Conservation (phyloP, 345 rosid species). For the Melaleuca quinquenervia region DNA sequence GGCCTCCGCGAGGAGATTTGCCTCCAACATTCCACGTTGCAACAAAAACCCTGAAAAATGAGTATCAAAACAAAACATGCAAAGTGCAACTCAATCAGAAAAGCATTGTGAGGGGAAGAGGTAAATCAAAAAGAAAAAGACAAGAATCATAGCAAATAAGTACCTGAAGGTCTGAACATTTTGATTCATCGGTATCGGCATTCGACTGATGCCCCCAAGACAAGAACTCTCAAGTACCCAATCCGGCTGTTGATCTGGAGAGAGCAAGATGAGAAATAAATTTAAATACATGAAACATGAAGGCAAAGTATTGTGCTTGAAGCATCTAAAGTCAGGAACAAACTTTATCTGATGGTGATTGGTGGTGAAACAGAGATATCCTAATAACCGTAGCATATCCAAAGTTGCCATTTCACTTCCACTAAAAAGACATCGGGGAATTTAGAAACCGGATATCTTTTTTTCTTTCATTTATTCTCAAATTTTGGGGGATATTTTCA, state of each 20-base stretch:
- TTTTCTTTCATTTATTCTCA: not conserved
- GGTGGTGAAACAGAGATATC: not conserved
- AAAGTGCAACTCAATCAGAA: not conserved
- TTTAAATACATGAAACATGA: not conserved
- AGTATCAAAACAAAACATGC: not conserved
- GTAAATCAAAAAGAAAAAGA: not conserved
- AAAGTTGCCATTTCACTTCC: not conserved
- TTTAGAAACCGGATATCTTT: not conserved
- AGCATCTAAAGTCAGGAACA: not conserved
- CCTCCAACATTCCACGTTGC: slow-evolving; percentile 99
- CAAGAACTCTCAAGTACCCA: slow-evolving; percentile 35
- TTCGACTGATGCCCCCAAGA: slow-evolving; percentile 19
- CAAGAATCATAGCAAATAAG: not conserved
- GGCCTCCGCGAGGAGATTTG: slow-evolving; percentile 53
- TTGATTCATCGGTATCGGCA: slow-evolving; percentile 23
- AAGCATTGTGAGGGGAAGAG: not conserved
- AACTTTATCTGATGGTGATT: not conserved
- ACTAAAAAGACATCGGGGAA: not conserved
- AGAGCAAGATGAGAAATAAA: not conserved
- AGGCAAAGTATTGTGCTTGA: not conserved
- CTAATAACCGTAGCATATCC: not conserved
- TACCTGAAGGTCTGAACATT: slow-evolving; percentile 57
- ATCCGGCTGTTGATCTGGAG: slow-evolving; percentile 35
- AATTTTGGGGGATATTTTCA: not conserved
- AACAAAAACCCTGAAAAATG: slow-evolving; percentile 53